These are phyloP conservation scores for Lophium mytilinum DNA, from an alignment of 495 filamentous ascomycete genomes.

Conservation along the genomic window DNA sequence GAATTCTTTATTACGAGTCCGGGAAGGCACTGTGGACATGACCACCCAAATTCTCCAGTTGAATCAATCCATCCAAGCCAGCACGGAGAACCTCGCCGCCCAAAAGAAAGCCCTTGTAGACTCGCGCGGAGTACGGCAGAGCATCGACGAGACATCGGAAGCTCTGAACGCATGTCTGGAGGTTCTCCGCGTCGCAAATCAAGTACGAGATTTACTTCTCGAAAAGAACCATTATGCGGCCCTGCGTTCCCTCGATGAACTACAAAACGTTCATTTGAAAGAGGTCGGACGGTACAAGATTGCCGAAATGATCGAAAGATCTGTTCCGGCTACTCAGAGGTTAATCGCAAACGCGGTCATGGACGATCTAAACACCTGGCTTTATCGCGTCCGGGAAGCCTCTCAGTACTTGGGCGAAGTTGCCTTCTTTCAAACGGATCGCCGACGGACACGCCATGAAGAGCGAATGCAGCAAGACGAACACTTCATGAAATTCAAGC, in stretches of 20 bases:
- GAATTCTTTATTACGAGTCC: conserved; percentile 81
- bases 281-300: conserved; percentile 91
- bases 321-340: conserved; percentile 84
- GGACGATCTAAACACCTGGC: conserved; percentile 94
- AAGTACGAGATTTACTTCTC: conserved; percentile 80
- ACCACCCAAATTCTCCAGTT: conserved; percentile 88
- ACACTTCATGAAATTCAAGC: conserved; percentile 69
- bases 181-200: conserved; percentile 85
- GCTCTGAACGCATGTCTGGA: conserved; percentile 86
- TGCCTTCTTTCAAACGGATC: conserved; percentile 90
- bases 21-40: conserved; percentile 77
- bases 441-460: conserved; percentile 76
- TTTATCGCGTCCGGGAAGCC: conserved; percentile 92
- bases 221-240: conserved; percentile 95
- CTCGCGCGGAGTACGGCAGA: conserved; percentile 83
- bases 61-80: conserved; percentile 91
- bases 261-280: conserved; percentile 92
- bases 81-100: conserved; percentile 85
- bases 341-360: conserved; percentile 94
- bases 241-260: conserved; percentile 84
- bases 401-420: conserved; percentile 93
- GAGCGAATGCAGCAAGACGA: conserved; percentile 63
- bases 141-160: conserved; percentile 86
- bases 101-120: conserved; percentile 93
- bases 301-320: conserved; percentile 90